Percentiles rank a stretch among this genome's conserved stretches.
These are phyloP conservation scores for Penicillium sp. DNA, from an alignment of 2,329 filamentous ascomycete species.

Conservation along the genomic window DNA sequence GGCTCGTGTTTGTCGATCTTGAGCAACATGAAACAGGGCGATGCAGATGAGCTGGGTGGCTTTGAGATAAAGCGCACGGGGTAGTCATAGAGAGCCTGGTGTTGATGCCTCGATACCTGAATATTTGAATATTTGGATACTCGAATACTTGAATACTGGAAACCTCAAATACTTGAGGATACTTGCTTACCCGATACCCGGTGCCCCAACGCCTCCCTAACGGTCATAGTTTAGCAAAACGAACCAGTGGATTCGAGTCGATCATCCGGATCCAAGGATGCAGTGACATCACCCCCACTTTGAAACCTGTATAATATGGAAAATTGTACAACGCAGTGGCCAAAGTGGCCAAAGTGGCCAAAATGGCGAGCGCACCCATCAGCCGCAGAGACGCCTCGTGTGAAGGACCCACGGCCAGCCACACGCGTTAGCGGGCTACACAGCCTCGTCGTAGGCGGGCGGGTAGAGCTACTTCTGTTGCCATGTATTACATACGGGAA, in stretches of 20 bases:
- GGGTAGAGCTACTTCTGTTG: slow-evolving; percentile 10
- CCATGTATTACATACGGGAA: fast-evolving
- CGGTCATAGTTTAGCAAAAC: neutral
- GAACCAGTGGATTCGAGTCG: neutral
- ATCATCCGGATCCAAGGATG: neutral
- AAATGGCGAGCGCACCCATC: neutral
- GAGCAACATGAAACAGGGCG: neutral
- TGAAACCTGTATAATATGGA: neutral
- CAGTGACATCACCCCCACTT: slow-evolving; percentile 6
- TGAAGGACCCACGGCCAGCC: slow-evolving; percentile 20
- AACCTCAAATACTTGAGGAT: too few species aligned
- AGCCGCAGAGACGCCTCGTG: slow-evolving; percentile 12
- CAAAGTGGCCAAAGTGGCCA: neutral
- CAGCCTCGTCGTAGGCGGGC: slow-evolving; percentile 21
- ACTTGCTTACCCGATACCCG: too few species aligned
- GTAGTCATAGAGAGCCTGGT: too few species aligned
- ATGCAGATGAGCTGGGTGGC: neutral
- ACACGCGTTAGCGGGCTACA: slow-evolving; percentile 22
- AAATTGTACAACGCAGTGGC: neutral
- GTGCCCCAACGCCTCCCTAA: neutral
- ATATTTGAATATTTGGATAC: too few species aligned
- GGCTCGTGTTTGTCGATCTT: neutral
- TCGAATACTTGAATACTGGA: too few species aligned
- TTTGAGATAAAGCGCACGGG: too few species aligned
- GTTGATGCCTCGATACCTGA: too few species aligned